Conservation (phyloP, 1,139 yeast species). For the Hemisphaericaspora xylanilytica region DNA sequence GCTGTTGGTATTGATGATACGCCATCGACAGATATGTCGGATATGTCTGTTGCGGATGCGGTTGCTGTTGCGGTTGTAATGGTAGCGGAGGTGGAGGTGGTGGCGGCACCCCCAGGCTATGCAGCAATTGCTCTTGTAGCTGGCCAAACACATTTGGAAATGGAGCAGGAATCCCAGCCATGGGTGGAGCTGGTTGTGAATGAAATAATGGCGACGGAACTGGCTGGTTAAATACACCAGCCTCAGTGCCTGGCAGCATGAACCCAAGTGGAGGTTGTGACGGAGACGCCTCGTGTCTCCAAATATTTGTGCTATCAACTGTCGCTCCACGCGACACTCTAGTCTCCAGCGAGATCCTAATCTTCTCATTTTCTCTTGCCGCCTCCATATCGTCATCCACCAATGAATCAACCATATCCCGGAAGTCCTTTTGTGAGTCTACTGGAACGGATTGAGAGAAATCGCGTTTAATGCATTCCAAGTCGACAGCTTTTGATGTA, state of each 20-base stretch:
- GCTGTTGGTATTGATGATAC: no score
- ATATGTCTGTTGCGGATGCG: no score
- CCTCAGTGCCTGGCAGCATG: background rate
- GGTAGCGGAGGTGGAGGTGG: no score
- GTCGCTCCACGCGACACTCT: background rate
- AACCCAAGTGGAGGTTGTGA: slow-evolving; percentile 4
- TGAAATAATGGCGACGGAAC: background rate
- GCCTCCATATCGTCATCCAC: slow-evolving; percentile 9
- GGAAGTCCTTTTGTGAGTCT: slow-evolving; percentile 11
- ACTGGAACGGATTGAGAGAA: background rate
- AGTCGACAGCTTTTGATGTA: background rate
- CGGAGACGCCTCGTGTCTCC: no score
- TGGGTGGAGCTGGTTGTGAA: background rate
- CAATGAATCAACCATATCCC: slow-evolving; percentile 20
- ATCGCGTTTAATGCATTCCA: background rate
- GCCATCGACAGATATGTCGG: no score
- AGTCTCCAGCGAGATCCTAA: background rate
- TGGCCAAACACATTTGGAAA: background rate
- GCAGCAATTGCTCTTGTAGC: background rate
- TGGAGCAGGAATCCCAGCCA: background rate
- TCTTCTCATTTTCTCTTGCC: background rate
- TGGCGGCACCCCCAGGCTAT: no score
- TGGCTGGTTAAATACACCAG: background rate
- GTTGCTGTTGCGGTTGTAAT: no score
- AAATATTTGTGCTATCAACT: background rate